Evolutionary conservation across 441 rosid species (phyloP), one percentile per base, ranked within the genome.

Genomic region (Viola pubescens): DNA sequence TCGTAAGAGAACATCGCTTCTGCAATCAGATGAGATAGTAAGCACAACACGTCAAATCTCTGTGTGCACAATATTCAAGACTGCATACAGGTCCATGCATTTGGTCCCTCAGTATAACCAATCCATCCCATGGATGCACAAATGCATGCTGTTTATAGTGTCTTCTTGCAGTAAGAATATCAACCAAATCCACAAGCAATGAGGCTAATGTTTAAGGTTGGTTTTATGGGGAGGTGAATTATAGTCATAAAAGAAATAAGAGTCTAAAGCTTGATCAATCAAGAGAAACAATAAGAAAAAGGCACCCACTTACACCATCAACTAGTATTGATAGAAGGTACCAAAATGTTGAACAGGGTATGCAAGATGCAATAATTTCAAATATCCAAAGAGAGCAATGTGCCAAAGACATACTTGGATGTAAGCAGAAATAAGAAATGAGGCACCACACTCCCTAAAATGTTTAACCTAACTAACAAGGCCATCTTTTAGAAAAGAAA

Each of bases 1-100:
- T 58, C 97, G 79, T 80, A 91, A 71, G 68, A 91, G 85, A 68
- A 77, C 82, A 78, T 91, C 98, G 71, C 98, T 91, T 70, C 98
- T 91, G 87, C 72, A 71, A 62, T 65, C 14, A 59, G 50, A 59
- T 68, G 62, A 73, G 56, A 49, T 13, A 41, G 51, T 14, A 7
- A 43, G 54, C 57, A 51, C 2, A 63, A 34, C 6, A 26, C 34
- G 34, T 26, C 1, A 26, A 26, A 26, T 26, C 34, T 26, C 34
- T 26, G 34, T 26, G 34, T 26, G 34, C 34, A 26, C 34, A 9
- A 3, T 41, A 54, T n/a, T 63, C 10, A 11, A 58, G 42, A 48
- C 55, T 42, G 53, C 9, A 42, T 41, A 52, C 34, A 26, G 34
- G 34, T 26, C 34, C 34, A 45, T n/a, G 1, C 19, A 11, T 13